Conservation (phyloP, 2,329 filamentous ascomycete species). For the Pleurostoma richardsiae region DNA sequence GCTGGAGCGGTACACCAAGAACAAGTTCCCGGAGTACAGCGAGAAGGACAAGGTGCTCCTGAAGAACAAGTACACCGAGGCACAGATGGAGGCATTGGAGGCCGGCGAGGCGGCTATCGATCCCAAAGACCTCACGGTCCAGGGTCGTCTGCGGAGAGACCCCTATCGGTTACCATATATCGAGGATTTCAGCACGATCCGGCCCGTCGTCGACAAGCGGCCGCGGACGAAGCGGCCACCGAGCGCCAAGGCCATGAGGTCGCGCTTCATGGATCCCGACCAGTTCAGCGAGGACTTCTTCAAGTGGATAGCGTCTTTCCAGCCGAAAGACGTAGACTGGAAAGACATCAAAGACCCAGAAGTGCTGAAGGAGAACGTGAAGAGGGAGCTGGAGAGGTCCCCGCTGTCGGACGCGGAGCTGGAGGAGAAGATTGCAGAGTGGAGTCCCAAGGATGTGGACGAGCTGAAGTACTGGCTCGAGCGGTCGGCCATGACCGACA, state of each 20-base stretch:
- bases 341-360: conserved; percentile 15
- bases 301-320: conserved; percentile 28
- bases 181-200: conserved; percentile 75
- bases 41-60: conserved; percentile 60
- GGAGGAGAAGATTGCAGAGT: conserved; percentile 18
- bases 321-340: conserved; percentile 33
- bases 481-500: conserved; percentile 26
- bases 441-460: conserved; percentile 21
- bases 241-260: conserved; percentile 40
- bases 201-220: conserved; percentile 72
- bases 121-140: conserved; percentile 66
- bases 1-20: conserved; percentile 36
- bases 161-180: conserved; percentile 69
- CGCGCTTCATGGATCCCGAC: conserved; percentile 53
- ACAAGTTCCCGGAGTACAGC: conserved; percentile 60
- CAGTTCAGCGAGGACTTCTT: conserved; percentile 58
- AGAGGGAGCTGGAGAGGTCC: conserved; percentile 15
- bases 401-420: conserved; percentile 14
- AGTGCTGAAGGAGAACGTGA: conserved; percentile 12
- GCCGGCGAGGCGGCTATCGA: conserved; percentile 75
- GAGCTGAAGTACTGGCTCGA: conserved; percentile 25
- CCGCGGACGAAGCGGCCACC: conserved; percentile 43
- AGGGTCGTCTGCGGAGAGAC: conserved; percentile 68
- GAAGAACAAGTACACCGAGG: conserved; percentile 65
- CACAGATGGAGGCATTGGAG: conserved; percentile 77